Evolutionary conservation across 495 filamentous ascomycete species (phyloP).

Genomic region (Xylaria nigripes): DNA sequence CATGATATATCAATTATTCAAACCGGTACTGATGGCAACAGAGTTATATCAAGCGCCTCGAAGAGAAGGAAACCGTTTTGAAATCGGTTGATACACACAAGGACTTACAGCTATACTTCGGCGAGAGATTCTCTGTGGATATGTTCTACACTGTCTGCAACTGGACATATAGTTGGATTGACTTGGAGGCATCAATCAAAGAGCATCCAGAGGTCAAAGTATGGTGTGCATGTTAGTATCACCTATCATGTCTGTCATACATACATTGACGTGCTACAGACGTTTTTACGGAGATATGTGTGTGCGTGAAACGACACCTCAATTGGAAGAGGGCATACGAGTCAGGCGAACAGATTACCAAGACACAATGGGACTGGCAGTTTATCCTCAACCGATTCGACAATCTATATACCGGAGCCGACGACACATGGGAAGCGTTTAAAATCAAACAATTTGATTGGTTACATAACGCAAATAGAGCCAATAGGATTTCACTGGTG

Average conservation of each 20-base stretch:
- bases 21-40: neutral
- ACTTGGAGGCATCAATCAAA: neutral
- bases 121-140: neutral
- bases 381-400: neutral
- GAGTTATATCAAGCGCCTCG: neutral
- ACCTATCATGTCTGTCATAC: neutral
- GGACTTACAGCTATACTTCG: neutral
- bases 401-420: neutral
- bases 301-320: neutral
- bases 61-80: neutral
- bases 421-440: neutral
- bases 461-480: neutral
- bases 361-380: neutral
- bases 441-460: neutral
- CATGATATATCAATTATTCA: neutral
- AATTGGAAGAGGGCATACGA: neutral
- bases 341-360: neutral
- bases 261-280: neutral
- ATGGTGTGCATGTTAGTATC: neutral
- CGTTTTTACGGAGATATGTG: neutral
- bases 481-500: neutral
- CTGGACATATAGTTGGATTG: neutral
- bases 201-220: neutral
- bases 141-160: neutral
- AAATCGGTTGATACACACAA: neutral